Evolutionary conservation across 306 rosid genomes (phyloP), one percentile per base, ranked within the genome.

Genomic region (Abrus precatorius): DNA sequence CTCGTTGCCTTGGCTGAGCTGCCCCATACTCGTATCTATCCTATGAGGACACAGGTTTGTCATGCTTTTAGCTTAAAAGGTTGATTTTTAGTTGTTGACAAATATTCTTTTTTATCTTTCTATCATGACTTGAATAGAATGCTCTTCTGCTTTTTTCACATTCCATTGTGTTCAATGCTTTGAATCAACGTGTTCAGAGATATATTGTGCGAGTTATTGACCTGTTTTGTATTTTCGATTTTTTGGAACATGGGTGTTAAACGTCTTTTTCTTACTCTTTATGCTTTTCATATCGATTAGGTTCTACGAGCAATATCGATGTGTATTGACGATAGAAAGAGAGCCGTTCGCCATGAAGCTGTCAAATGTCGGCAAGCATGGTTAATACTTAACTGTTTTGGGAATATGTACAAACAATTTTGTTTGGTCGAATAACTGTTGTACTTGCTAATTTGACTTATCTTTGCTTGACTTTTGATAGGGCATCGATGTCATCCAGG

Each of bases 341-440:
- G 99, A 72, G 77, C 75, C 64, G 96, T 95, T 87, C 98, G 99
- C 44, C 85, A 41, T 72, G 99, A 95, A 89, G 98, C 97, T 81
- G 92, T 90, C 56, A 89, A 87, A 85, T 93, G 98, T 75, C 89
- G 87, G 52, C 96, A 85, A 83, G 94, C 99, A 71, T 95, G 99
- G 99, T 95, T 53, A 71, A 90, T 85, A 69, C 69, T 10, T 73
- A 11, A 41, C 11, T 27, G 44, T 53, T 44, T 54, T 64, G 34
- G 8, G 74, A 61, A 12, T 49, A 9, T 57, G 9, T 32, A 48
- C 72, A 30, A 69, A 48, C 72, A 30, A 69, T 63, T 69, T 14
- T 52, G 50, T 44, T n/a, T 47, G 60, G 40, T 63, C 52, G 30
- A n/a, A 3, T 62, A 0, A 50, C 38, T 62, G 34, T 36, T 62